Base-by-base conservation (phyloP, 2,329 filamentous ascomycete species). In the Paradendryphiella salina region DNA sequence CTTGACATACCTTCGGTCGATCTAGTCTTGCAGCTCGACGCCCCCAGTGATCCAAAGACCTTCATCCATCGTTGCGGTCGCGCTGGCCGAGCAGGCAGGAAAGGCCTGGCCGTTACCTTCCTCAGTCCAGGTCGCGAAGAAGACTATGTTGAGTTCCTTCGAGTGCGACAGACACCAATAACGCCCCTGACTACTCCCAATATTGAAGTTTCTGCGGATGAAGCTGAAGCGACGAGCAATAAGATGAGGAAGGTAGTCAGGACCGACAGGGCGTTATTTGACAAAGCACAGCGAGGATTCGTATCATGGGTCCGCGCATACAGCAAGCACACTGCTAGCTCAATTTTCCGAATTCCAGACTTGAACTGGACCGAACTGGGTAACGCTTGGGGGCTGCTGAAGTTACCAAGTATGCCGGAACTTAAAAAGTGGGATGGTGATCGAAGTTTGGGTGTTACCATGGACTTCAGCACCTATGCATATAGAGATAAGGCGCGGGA, bases 261-360 rank as follows among this genome's bases (percentile, higher is more conserved):
- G 21, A 72, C 76, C 32, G 87, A 90, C 68, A 77, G 87, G 18
- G 83, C 84, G 20, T 69, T 94, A 9, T 87, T 94, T 70, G 91
- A 96, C 71, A 94, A 96, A 66, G 91, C 88, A 0, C 90, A 96
- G 68, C 85, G 87, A 55, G 94, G 87, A 0, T 97, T 99, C 63
- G 93, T 97, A 17, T 93, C 88, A 67, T 97, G 91, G 89, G 85
- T 96, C 1, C 85, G 91, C 68, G 88, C 89, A 60, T 97, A 97
- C 75, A 88, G 85, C 68, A 95, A 94, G 65, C 94, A 97, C 66
- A 85, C 92, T 60, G 91, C 93, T 1, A 87, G 85, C 52, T 95
- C 90, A 65, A 97, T 99, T 60, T 99, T 99, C 78, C 85, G 88
- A 9, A 78, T 90, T 2, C 73, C 80, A 3, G 90, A 95, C 64